These are phyloP conservation scores for Rehmannia glutinosa DNA, from an alignment of 257 asterid genomes.

Conservation along the genomic window DNA sequence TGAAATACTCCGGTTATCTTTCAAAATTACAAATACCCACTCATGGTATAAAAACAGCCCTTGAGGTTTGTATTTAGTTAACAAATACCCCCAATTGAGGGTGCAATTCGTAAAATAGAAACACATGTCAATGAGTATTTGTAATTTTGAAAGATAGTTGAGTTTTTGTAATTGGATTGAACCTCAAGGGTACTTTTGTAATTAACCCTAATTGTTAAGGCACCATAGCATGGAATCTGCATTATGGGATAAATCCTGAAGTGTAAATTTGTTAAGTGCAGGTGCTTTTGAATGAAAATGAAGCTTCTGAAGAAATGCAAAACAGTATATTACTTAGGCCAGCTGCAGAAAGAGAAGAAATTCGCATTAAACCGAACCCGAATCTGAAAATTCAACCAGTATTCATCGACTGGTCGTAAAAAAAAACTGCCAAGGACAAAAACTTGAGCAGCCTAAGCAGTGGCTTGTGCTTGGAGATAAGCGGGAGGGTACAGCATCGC, in stretches of 20 bases:
- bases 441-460: conserved; percentile 27
- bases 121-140: no score
- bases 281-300: conserved; percentile 88
- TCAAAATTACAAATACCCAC: no score
- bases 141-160: no score
- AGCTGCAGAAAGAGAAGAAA: conserved; percentile 48
- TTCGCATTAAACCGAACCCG: conserved; percentile 78
- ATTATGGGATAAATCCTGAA: not conserved
- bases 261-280: conserved; percentile 22
- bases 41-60: no score
- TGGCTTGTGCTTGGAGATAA: conserved; percentile 83
- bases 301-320: conserved; percentile 57
- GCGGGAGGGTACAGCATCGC: conserved; percentile 85
- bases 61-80: no score
- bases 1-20: no score
- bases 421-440: conserved; percentile 40
- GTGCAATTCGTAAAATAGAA: no score
- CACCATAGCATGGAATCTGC: not conserved
- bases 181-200: no score
- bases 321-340: conserved; percentile 62
- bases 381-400: conserved; percentile 67
- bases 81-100: no score
- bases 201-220: not conserved
- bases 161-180: not conserved
- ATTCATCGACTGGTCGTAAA: conserved; percentile 68